These are phyloP conservation scores for Lactifluus volemus DNA, from an alignment of 768 basidiomycete genomes.

Conservation along the genomic window DNA sequence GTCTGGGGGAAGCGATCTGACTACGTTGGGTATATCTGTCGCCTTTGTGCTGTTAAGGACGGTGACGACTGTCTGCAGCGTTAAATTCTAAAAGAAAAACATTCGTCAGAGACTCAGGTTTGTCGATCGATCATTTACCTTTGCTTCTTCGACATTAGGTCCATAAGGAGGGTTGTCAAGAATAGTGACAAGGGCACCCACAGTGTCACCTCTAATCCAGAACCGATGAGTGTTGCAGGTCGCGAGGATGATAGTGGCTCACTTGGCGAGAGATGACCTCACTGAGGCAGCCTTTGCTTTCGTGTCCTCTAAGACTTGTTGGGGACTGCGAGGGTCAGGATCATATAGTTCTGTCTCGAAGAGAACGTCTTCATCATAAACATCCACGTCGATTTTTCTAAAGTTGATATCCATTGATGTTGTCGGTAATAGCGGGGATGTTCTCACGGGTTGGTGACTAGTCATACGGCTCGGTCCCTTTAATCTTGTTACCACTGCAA, in stretches of 20 bases:
- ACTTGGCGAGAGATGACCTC: conserved; percentile 68
- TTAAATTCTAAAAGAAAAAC: conserved; percentile 47
- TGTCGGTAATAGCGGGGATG: neutral
- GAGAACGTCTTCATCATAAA: conserved; percentile 84
- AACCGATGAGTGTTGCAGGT: neutral
- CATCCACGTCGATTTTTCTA: conserved; percentile 92
- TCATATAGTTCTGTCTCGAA: conserved; percentile 82
- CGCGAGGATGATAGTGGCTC: conserved; percentile 23
- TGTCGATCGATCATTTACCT: conserved; percentile 40
- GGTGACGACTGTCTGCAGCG: conserved; percentile 70
- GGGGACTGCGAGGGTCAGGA: conserved; percentile 72
- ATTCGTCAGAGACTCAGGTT: neutral
- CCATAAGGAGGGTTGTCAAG: conserved; percentile 87
- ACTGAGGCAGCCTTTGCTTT: conserved; percentile 68
- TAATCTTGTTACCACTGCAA: too few relatives aligned
- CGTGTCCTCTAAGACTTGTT: conserved; percentile 64
- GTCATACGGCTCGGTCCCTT: too few relatives aligned
- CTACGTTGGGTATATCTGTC: conserved; percentile 69
- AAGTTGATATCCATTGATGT: conserved; percentile 46
- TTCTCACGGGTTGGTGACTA: neutral
- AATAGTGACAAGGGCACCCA: conserved; percentile 59
- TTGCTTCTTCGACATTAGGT: conserved; percentile 78
- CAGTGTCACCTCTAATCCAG: conserved; percentile 57
- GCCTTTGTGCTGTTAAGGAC: conserved; percentile 93
- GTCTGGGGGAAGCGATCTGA: conserved; percentile 65